Evolutionary conservation across 2,329 filamentous ascomycete species (phyloP).

Genomic region (Biscogniauxia mediterranea): DNA sequence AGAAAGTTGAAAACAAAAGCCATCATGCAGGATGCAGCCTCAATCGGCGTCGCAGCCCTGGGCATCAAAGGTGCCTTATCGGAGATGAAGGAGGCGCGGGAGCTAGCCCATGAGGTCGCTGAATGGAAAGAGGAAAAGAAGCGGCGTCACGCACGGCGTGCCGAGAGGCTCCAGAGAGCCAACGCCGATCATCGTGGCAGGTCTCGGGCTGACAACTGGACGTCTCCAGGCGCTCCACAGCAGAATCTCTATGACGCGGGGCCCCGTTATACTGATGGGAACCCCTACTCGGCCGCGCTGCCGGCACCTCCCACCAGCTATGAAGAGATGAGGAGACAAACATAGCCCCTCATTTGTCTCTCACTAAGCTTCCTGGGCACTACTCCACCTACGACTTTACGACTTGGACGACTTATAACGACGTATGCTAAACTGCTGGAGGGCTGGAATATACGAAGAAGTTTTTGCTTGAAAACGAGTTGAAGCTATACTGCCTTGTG

Average conservation of each 20-base stretch:
- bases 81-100: slow-evolving; percentile 55
- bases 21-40: slow-evolving; percentile 57
- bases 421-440: slow-evolving; percentile 14
- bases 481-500: slow-evolving; percentile 15
- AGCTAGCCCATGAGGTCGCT: slow-evolving; percentile 47
- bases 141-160: slow-evolving; percentile 47
- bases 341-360: slow-evolving; percentile 5
- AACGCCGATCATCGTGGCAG: slow-evolving; percentile 33
- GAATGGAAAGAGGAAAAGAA: slow-evolving; percentile 50
- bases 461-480: slow-evolving; percentile 1
- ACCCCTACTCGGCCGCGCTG: slow-evolving; percentile 44
- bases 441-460: slow-evolving; percentile 13
- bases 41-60: slow-evolving; percentile 56
- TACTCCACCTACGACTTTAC: slow-evolving; percentile 23
- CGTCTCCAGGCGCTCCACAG: slow-evolving; percentile 40
- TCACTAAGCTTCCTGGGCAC: slow-evolving; percentile 3
- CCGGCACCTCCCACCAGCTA: slow-evolving; percentile 41
- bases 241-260: slow-evolving; percentile 41
- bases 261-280: slow-evolving; percentile 47
- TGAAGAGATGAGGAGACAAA: slow-evolving; percentile 35
- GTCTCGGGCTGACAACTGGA: slow-evolving; percentile 46
- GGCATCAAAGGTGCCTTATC: slow-evolving; percentile 56
- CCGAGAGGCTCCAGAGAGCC: slow-evolving; percentile 36
- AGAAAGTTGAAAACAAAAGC: slow-evolving; percentile 58
- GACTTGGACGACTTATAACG: slow-evolving; percentile 17